These are phyloP conservation scores for Eucalyptus sp. DNA, from an alignment of 345 rosid species.

Conservation along the genomic window DNA sequence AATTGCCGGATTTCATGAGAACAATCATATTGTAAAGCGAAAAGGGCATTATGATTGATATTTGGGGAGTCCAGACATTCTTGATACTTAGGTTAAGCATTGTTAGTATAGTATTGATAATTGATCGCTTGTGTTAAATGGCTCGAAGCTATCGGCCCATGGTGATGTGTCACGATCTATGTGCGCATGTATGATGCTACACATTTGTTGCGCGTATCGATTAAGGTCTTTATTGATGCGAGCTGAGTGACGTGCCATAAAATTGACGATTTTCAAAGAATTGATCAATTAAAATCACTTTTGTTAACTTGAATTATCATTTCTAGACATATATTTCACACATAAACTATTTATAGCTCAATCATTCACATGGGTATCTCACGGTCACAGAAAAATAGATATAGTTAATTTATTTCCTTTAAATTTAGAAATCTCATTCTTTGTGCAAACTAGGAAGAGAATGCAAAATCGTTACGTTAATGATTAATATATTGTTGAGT, in stretches of 20 bases:
- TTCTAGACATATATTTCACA: background rate
- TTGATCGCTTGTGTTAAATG: background rate
- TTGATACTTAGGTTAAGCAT: background rate
- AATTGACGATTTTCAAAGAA: background rate
- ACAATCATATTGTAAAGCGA: background rate
- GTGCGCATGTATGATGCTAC: background rate
- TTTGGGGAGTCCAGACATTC: background rate
- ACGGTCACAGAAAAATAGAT: background rate
- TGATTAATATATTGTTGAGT: background rate
- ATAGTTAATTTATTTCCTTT: background rate
- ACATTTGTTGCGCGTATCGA: background rate
- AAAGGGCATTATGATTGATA: background rate
- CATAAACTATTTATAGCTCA: background rate
- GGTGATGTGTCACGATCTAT: rapidly evolving
- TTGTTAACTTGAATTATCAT: background rate
- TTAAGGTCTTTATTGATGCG: background rate
- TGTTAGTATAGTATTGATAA: background rate
- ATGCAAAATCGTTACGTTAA: background rate
- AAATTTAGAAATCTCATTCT: background rate
- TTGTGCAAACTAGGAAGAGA: background rate
- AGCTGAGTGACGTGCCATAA: background rate
- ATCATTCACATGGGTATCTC: background rate
- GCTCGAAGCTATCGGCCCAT: background rate
- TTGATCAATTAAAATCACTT: rapidly evolving
- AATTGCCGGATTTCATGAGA: background rate